Evolutionary conservation across 2,329 filamentous ascomycete species (phyloP), one percentile per base, ranked within the genome.

Genomic region (Drechslerella stenobrocha): DNA sequence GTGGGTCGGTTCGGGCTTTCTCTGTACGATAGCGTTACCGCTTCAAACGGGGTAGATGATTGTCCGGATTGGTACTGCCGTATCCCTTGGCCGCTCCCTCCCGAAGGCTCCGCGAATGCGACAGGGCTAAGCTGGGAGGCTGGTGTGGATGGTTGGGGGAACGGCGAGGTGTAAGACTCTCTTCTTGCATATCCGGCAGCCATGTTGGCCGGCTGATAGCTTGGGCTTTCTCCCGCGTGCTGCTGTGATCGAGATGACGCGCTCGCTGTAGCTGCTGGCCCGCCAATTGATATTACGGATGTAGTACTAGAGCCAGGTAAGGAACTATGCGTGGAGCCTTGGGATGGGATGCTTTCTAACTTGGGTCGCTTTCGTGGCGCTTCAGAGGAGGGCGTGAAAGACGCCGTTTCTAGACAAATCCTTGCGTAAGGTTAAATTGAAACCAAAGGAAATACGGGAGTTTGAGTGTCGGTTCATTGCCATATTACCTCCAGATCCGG

Each of bases 281-380:
- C 67, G 45, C 64, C 65, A 59, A 52, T 32, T 18, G 64, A 64
- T 51, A 55, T 47, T 56, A 56, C 59, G 57, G 51, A 65, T 61
- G 65, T 53, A 47, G 63, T 70, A 60, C 59, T 70, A 64, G 52
- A 69, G 28, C 55, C 67, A 69, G 60, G 69, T 52, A 63, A 64
- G 50, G 61, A 57, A 59, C 53, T 64, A 52, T 51, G 51, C 35
- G 56, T 55, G 46, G 70, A 53, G 45, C 59, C 60, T 70, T 70
- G 53, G 52, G 52, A 56, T 51, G 70, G 50, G 50, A 66, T 45
- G 51, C 57, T 64, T 59, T 73, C 71, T 64, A 72, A 69, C 69
- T 72, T 73, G 34, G 71, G 71, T 24, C 71, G 67, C 52, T 73
- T 73, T 34, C 70, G 70, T 48, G 70, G 69, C 40, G 59, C 52